A percentile compares a stretch with the other conserved stretches of the same genome.
Evolutionary conservation across 2,329 filamentous ascomycete species (phyloP).

Genomic region (Orbilia ellipsospora): DNA sequence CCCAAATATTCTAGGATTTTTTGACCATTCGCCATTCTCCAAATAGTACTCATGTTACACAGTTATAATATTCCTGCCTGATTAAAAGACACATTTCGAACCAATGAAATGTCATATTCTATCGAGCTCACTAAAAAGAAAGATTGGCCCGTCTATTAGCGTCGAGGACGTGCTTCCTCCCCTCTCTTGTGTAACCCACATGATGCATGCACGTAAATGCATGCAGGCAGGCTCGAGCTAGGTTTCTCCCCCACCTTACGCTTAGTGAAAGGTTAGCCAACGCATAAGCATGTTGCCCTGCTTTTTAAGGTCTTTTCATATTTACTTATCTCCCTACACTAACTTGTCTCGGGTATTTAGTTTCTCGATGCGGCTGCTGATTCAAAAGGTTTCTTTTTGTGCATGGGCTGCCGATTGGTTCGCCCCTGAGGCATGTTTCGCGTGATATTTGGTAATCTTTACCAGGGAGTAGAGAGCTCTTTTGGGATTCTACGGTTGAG

Average conservation of each 20-base stretch:
- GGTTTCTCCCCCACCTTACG: too few species aligned
- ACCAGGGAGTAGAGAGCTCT: too few species aligned
- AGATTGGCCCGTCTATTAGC: too few species aligned
- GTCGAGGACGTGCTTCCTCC: not conserved
- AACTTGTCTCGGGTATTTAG: too few species aligned
- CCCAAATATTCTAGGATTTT: too few species aligned
- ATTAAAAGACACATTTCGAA: not conserved
- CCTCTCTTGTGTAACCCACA: conserved; percentile 42
- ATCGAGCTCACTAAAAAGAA: not conserved
- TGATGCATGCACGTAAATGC: conserved; percentile 33
- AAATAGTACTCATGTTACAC: not conserved
- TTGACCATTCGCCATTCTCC: not conserved
- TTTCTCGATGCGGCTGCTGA: too few species aligned
- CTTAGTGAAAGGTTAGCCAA: conserved; percentile 7
- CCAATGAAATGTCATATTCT: not conserved
- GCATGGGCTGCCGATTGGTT: too few species aligned
- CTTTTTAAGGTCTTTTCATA: not conserved
- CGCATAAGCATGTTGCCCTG: conserved; percentile 11
- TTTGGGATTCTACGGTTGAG: too few species aligned
- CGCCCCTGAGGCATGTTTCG: too few species aligned
- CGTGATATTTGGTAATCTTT: too few species aligned
- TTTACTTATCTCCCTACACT: not conserved
- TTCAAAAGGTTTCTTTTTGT: too few species aligned
- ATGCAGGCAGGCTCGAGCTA: conserved; percentile 5
- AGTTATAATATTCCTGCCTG: not conserved